Percentiles rank a stretch among this genome's conserved stretches.
Conservation (phyloP, 225 moss, liverwort and hornwort genomes). For the Bryoerythrophyllum caledonicum region DNA sequence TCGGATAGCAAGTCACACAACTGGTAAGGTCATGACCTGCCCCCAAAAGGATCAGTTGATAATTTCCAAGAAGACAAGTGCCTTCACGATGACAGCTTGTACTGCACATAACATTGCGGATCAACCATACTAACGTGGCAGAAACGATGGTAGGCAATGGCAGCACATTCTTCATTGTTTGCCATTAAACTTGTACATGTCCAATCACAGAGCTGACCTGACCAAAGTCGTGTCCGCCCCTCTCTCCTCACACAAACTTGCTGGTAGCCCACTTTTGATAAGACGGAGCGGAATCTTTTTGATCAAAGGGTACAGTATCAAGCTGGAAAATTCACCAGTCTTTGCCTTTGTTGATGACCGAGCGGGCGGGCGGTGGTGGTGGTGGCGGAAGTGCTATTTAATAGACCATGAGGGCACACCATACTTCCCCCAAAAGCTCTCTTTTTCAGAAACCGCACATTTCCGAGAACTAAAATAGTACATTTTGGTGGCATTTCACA, state of each 20-base stretch:
- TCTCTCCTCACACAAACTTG: background rate
- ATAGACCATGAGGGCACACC: background rate
- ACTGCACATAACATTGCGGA: background rate
- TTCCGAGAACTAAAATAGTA: too few species aligned
- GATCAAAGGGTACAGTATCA: background rate
- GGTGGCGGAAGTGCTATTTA: background rate
- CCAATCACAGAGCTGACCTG: background rate
- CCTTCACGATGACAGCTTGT: background rate
- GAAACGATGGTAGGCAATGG: background rate
- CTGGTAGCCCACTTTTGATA: background rate
- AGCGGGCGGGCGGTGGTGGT: too few species aligned
- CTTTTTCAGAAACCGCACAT: too few species aligned
- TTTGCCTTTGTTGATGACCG: background rate
- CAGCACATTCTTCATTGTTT: background rate
- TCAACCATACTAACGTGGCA: background rate
- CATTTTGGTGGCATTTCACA: too few species aligned
- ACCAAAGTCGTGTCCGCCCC: background rate
- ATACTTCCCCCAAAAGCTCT: background rate
- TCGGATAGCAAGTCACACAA: too few species aligned
- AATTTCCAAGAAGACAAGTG: background rate
- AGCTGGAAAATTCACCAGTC: too few species aligned
- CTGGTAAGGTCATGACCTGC: background rate
- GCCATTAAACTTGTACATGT: background rate
- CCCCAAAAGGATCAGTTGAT: background rate
- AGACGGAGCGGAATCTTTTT: background rate